phyloP scores from a whole-genome alignment of 805 yeast genomes.

The Wickerhamiella sorbophila region DNA sequence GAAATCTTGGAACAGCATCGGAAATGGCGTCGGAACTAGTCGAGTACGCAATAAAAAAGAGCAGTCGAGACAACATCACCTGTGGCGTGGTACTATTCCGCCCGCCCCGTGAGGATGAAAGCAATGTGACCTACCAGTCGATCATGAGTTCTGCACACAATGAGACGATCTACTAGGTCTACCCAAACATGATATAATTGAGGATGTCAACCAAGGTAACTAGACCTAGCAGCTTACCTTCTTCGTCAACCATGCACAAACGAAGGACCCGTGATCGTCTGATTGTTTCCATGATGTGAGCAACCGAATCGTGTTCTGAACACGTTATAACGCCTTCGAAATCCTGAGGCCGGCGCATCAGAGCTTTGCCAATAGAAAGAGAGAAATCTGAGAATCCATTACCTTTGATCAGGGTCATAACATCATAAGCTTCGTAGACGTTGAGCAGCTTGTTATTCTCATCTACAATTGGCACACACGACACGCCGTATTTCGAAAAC shows the following conservation, averaged over 20 bases:
- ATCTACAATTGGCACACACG: conserved; percentile 88
- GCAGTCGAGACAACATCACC: conserved; percentile 15
- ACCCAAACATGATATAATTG: conserved; percentile 32
- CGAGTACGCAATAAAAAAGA: conserved; percentile 5
- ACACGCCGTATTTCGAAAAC: conserved; percentile 64
- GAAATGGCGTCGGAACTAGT: conserved; percentile 10
- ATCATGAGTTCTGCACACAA: background rate
- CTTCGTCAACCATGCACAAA: conserved; percentile 79
- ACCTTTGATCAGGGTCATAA: conserved; percentile 80
- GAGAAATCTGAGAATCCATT: conserved; percentile 77
- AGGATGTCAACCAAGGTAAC: conserved; percentile 85
- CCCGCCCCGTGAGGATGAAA: conserved; percentile 1
- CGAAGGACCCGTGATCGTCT: conserved; percentile 84
- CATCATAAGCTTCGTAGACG: conserved; percentile 93
- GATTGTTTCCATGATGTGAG: conserved; percentile 85
- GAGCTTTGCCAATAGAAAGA: conserved; percentile 87
- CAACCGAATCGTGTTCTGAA: conserved; percentile 68
- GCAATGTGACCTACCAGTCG: background rate
- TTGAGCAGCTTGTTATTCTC: conserved; percentile 55
- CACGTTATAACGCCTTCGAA: conserved; percentile 97
- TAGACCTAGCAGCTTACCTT: conserved; percentile 64
- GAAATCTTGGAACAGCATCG: conserved; percentile 14
- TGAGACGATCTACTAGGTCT: background rate
- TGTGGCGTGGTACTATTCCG: conserved; percentile 10
- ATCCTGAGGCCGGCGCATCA: conserved; percentile 85